A percentile compares a stretch with the other conserved stretches of the same genome.
phyloP scores from a whole-genome alignment of 805 yeast species.

The Blastobotrys chiropterorum region DNA sequence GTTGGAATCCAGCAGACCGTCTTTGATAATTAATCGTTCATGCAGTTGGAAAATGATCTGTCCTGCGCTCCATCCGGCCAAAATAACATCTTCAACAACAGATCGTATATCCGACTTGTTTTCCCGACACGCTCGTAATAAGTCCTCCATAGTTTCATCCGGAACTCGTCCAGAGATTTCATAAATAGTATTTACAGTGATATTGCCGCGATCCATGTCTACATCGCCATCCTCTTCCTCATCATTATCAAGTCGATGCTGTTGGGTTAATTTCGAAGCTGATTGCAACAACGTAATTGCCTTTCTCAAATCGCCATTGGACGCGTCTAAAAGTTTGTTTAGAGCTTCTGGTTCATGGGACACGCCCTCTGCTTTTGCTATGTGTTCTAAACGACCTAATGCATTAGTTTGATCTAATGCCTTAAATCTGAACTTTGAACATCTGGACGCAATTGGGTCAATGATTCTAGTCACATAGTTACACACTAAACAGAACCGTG shows the following conservation, averaged over 20 bases:
- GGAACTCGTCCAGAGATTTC: slow-evolving; percentile 79
- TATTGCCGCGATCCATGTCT: slow-evolving; percentile 31
- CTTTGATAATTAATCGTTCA: slow-evolving; percentile 49
- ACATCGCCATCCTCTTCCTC: slow-evolving; percentile 29
- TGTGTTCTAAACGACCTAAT: slow-evolving; percentile 54
- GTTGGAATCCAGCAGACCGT: slow-evolving; percentile 41
- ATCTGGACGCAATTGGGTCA: slow-evolving; percentile 93
- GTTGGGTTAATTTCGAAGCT: slow-evolving; percentile 53
- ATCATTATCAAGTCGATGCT: slow-evolving; percentile 23
- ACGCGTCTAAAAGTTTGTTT: slow-evolving; percentile 57
- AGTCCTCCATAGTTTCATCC: slow-evolving; percentile 36
- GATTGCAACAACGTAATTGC: slow-evolving; percentile 89
- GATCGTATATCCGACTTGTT: slow-evolving; percentile 25
- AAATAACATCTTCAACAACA: slow-evolving; percentile 45
- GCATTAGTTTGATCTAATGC: slow-evolving; percentile 70
- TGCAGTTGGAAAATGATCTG: slow-evolving; percentile 69
- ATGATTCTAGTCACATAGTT: slow-evolving; percentile 94
- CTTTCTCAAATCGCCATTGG: slow-evolving; percentile 87
- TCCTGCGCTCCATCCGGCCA: slow-evolving; percentile 75
- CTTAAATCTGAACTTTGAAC: slow-evolving; percentile 90
- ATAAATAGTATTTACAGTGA: slow-evolving; percentile 44
- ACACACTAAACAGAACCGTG: slow-evolving; percentile 92
- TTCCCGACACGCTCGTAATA: slow-evolving; percentile 36
- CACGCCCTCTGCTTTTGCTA: slow-evolving; percentile 48
- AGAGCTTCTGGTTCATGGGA: slow-evolving; percentile 45